Evolutionary conservation across 1,284 basidiomycete genomes (phyloP).

Genomic region (Ceratobasidium sp.): DNA sequence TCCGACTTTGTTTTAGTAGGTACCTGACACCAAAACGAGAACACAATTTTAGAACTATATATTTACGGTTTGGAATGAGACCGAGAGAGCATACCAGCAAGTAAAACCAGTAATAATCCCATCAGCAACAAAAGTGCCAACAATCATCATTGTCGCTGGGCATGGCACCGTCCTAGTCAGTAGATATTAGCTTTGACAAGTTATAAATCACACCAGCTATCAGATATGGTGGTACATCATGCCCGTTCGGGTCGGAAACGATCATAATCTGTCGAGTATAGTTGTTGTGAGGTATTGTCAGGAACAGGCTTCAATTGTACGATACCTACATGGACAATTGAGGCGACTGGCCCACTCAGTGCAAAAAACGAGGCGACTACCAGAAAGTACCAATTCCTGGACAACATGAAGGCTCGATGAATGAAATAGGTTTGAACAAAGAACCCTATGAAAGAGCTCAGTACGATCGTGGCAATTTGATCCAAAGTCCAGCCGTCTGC

Average conservation of each 20-base stretch:
- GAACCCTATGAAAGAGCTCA: slow-evolving; percentile 32
- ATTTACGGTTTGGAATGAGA: not conserved
- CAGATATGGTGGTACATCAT: not conserved
- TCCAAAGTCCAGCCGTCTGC: slow-evolving; percentile 4
- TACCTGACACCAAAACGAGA: slow-evolving; percentile 5
- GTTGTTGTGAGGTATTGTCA: not conserved
- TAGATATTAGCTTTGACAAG: not conserved
- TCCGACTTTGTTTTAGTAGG: slow-evolving; percentile 20
- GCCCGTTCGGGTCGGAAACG: not conserved
- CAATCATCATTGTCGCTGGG: slow-evolving; percentile 28
- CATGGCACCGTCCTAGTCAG: not conserved
- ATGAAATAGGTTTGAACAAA: slow-evolving; percentile 35
- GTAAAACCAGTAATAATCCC: slow-evolving; percentile 33
- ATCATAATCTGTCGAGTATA: not conserved
- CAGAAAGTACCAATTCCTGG: slow-evolving; percentile 38
- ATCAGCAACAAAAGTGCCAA: slow-evolving; percentile 32
- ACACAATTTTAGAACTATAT: not conserved
- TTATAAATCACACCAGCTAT: not conserved
- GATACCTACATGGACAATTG: slow-evolving; percentile 22
- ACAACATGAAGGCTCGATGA: slow-evolving; percentile 18
- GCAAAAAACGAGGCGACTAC: slow-evolving; percentile 4
- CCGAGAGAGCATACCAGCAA: slow-evolving; percentile 7
- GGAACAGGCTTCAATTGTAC: not conserved
- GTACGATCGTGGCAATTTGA: slow-evolving; percentile 15
- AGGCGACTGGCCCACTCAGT: slow-evolving; percentile 19